Evolutionary conservation across 2,329 filamentous ascomycete species (phyloP).

Genomic region (Lachnellula cervina): DNA sequence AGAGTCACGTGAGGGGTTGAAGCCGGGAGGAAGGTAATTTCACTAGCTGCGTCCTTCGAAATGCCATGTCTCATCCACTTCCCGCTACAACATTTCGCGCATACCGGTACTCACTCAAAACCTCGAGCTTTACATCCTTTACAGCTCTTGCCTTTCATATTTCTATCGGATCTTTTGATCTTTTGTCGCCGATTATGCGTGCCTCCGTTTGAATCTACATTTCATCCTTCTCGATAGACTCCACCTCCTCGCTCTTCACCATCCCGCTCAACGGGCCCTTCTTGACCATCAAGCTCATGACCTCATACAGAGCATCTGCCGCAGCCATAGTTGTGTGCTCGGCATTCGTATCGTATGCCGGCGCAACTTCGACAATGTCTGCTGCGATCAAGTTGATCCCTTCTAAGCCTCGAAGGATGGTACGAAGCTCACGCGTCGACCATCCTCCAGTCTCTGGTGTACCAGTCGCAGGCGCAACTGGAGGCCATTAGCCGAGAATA

Average conservation of each 20-base stretch:
- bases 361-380: constrained; percentile 70
- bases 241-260: constrained; percentile 22
- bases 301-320: constrained; percentile 67
- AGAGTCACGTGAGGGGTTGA: background rate
- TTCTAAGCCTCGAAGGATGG: constrained; percentile 65
- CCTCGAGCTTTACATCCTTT: no score
- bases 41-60: background rate
- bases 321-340: constrained; percentile 71
- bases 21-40: background rate
- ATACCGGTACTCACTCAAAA: no score
- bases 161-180: background rate
- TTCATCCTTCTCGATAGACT: constrained; percentile 14
- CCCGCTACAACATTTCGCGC: background rate
- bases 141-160: no score
- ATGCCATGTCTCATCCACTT: background rate
- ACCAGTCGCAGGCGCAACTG: constrained; percentile 66
- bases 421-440: constrained; percentile 68
- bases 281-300: constrained; percentile 80
- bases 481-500: constrained; percentile 9
- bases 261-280: constrained; percentile 61
- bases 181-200: background rate
- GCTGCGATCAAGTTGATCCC: constrained; percentile 64
- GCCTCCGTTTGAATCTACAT: constrained; percentile 10
- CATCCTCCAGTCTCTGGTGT: constrained; percentile 74
- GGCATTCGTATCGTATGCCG: constrained; percentile 68